phyloP scores from a whole-genome alignment of 805 yeast genomes.

The Suhomyces vadensis region DNA sequence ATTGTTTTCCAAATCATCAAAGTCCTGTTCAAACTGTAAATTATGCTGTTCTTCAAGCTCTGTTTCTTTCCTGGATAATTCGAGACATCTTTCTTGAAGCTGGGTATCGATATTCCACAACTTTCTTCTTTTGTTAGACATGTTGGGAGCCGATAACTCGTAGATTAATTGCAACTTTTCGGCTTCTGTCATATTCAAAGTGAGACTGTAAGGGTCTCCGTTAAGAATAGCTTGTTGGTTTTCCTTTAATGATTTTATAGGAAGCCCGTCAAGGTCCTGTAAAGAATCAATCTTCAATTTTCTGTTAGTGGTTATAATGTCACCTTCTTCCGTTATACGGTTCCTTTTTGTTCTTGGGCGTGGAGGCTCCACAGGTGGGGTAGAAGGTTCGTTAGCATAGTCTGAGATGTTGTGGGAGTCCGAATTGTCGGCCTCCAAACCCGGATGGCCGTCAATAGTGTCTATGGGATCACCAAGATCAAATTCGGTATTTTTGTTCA shows the following conservation, averaged over 20 bases:
- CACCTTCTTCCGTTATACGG: slow-evolving; percentile 44
- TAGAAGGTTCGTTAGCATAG: slow-evolving; percentile 22
- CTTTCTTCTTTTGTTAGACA: slow-evolving; percentile 29
- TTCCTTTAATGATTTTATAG: slow-evolving; percentile 32
- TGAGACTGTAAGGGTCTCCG: slow-evolving; percentile 21
- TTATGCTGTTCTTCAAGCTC: slow-evolving; percentile 21
- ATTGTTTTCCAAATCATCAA: slow-evolving; percentile 19
- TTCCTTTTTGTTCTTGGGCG: slow-evolving; percentile 29
- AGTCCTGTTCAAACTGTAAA: slow-evolving; percentile 16
- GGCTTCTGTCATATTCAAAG: slow-evolving; percentile 27
- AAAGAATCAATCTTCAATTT: slow-evolving; percentile 47
- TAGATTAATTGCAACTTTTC: slow-evolving; percentile 37
- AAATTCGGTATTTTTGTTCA: slow-evolving; percentile 23
- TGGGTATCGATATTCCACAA: slow-evolving; percentile 32
- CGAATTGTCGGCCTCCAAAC: slow-evolving; percentile 11
- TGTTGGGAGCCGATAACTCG: slow-evolving; percentile 33
- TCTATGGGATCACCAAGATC: slow-evolving; percentile 47
- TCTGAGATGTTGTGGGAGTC: slow-evolving; percentile 8
- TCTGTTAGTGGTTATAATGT: slow-evolving; percentile 46
- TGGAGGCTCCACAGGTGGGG: slow-evolving; percentile 27
- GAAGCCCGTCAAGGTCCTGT: slow-evolving; percentile 47
- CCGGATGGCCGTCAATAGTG: slow-evolving; percentile 21
- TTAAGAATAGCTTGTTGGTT: slow-evolving; percentile 29
- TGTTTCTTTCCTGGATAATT: slow-evolving; percentile 25
- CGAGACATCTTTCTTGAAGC: slow-evolving; percentile 30